Evolutionary conservation across 495 filamentous ascomycete genomes (phyloP).

Genomic region (Hypoxylon crocopeplum): DNA sequence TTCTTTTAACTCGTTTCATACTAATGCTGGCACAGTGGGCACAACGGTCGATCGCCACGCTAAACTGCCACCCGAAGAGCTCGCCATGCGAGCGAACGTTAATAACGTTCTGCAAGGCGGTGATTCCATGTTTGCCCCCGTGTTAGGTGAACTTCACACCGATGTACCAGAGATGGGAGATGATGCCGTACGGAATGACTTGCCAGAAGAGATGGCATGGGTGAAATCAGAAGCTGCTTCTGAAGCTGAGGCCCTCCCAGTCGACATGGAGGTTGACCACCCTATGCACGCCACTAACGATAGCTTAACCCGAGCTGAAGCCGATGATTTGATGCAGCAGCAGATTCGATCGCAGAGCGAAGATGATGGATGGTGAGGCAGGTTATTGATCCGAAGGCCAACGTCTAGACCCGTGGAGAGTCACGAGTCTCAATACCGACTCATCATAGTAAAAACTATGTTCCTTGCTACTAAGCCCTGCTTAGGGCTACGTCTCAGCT

Average conservation of each 20-base stretch:
- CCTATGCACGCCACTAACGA: too few relatives aligned
- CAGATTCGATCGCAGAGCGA: too few relatives aligned
- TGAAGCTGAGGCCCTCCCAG: neutral
- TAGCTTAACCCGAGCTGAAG: too few relatives aligned
- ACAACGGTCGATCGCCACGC: neutral
- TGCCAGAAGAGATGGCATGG: neutral
- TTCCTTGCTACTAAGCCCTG: too few relatives aligned
- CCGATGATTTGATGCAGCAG: too few relatives aligned
- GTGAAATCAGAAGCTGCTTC: neutral
- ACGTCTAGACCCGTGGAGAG: too few relatives aligned
- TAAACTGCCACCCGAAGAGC: constrained; percentile 1
- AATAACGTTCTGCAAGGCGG: constrained; percentile 3
- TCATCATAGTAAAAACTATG: too few relatives aligned
- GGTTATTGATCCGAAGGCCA: too few relatives aligned
- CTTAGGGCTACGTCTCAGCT: too few relatives aligned
- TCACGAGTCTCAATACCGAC: too few relatives aligned
- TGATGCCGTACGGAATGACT: neutral
- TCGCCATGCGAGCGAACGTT: constrained; percentile 8
- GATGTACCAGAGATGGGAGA: neutral
- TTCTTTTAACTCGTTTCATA: neutral
- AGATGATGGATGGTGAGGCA: too few relatives aligned
- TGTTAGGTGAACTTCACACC: neutral
- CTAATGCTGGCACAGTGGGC: constrained; percentile 5
- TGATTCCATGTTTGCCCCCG: constrained; percentile 4
- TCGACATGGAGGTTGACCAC: too few relatives aligned